Percentiles rank a stretch among this genome's conserved stretches.
These are phyloP conservation scores for Candida suzukii DNA, from an alignment of 805 yeast genomes.

Conservation along the genomic window DNA sequence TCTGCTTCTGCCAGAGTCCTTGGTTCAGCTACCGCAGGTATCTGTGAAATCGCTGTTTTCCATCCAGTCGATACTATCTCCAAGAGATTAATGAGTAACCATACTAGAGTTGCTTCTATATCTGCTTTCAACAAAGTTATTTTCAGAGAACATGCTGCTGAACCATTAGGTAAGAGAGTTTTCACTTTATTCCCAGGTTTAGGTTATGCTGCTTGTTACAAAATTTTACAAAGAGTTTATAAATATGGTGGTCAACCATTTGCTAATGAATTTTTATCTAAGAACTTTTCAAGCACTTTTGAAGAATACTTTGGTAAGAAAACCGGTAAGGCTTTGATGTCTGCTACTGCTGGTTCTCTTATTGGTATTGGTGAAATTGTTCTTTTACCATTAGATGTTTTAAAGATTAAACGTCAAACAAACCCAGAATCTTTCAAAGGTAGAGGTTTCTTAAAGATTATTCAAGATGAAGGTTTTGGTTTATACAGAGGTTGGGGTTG, in stretches of 20 bases:
- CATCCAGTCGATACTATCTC: slow-evolving; percentile 99
- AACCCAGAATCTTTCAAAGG: slow-evolving; percentile 99
- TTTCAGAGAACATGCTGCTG: slow-evolving; percentile 73
- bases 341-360: slow-evolving; percentile 95
- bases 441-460: slow-evolving; percentile 84
- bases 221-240: slow-evolving; percentile 93
- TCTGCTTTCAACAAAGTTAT: slow-evolving; percentile 77
- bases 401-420: slow-evolving; percentile 98
- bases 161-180: slow-evolving; percentile 62
- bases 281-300: slow-evolving; percentile 62
- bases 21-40: slow-evolving; percentile 98
- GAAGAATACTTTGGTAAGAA: slow-evolving; percentile 81
- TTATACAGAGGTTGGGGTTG: slow-evolving; percentile 99
- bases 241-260: slow-evolving; percentile 99
- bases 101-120: slow-evolving; percentile 54
- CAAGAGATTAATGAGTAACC: slow-evolving; percentile 87
- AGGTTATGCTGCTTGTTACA: slow-evolving; percentile 97
- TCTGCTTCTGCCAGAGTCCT: slow-evolving; percentile 84
- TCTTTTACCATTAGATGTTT: slow-evolving; percentile 88
- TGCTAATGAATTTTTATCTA: slow-evolving; percentile 85
- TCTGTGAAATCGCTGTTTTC: slow-evolving; percentile 92
- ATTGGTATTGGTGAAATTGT: slow-evolving; percentile 98
- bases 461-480: slow-evolving; percentile 87
- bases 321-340: slow-evolving; percentile 94
- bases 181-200: slow-evolving; percentile 93